These are phyloP conservation scores for Diplodia seriata DNA, from an alignment of 2,329 filamentous ascomycete genomes.

Conservation along the genomic window DNA sequence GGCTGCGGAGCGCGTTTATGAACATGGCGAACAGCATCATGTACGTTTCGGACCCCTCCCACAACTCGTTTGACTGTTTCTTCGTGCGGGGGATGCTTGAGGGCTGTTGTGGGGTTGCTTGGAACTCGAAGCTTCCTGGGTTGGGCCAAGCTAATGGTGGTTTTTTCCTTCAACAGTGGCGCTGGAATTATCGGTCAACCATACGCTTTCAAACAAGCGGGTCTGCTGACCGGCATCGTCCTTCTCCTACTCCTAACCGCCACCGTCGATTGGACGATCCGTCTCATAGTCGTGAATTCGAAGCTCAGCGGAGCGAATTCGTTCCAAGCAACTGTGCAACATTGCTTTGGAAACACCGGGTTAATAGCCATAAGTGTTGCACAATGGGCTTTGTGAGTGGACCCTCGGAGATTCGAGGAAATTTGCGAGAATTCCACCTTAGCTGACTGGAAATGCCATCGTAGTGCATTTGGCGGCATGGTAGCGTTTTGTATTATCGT, in stretches of 20 bases:
- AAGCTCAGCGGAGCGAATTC: slow-evolving; percentile 93
- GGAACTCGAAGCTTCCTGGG: not conserved
- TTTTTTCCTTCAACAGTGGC: slow-evolving; percentile 50
- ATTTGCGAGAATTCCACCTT: not conserved
- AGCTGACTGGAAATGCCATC: not conserved
- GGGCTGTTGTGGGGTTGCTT: not conserved
- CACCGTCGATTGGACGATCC: slow-evolving; percentile 95
- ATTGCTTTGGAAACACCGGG: slow-evolving; percentile 89
- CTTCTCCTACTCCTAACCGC: slow-evolving; percentile 81
- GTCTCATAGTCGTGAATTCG: slow-evolving; percentile 95
- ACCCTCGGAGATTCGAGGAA: not conserved
- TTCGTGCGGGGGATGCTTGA: not conserved
- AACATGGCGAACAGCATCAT: slow-evolving; percentile 99
- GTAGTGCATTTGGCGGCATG: slow-evolving; percentile 92
- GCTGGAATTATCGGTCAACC: slow-evolving; percentile 80
- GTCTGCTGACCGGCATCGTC: slow-evolving; percentile 78
- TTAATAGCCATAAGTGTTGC: slow-evolving; percentile 89
- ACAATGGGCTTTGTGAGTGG: slow-evolving; percentile 84
- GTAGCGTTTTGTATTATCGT: slow-evolving; percentile 97
- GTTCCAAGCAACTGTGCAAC: slow-evolving; percentile 94
- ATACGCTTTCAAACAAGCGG: slow-evolving; percentile 94
- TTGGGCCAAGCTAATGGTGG: not conserved
- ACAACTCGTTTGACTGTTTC: not conserved
- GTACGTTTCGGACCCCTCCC: slow-evolving; percentile 40
- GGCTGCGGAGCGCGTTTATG: slow-evolving; percentile 90